phyloP scores from a whole-genome alignment of 2,329 filamentous ascomycete species.

The Alternaria infectoria region DNA sequence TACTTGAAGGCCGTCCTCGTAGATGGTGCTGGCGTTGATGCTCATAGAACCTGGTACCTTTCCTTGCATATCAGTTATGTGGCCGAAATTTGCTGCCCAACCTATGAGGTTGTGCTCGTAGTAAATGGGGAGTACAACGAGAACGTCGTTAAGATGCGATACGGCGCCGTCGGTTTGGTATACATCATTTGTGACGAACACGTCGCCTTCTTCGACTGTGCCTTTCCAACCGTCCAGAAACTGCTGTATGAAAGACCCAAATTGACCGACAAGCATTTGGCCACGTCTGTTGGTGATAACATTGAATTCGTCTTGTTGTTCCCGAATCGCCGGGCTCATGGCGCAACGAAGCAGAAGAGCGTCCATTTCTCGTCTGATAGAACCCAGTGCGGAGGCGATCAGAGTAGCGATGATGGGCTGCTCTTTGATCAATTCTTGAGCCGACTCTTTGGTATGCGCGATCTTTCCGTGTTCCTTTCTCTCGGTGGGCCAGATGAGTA shows the following conservation, averaged over 20 bases:
- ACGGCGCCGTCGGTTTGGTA: constrained; percentile 59
- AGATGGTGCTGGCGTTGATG: constrained; percentile 56
- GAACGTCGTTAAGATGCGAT: constrained; percentile 58
- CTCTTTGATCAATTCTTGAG: constrained; percentile 45
- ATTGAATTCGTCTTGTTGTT: constrained; percentile 61
- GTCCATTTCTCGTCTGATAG: constrained; percentile 59
- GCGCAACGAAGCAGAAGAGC: constrained; percentile 58
- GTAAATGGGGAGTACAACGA: constrained; percentile 58
- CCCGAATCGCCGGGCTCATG: constrained; percentile 59
- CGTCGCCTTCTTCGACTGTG: constrained; percentile 57
- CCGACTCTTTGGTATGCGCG: constrained; percentile 47
- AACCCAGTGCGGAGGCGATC: constrained; percentile 54
- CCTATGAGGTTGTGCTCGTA: constrained; percentile 54
- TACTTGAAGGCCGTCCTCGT: constrained; percentile 59
- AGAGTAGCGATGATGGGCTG: constrained; percentile 54
- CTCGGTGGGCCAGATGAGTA: constrained; percentile 53
- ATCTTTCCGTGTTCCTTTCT: constrained; percentile 33
- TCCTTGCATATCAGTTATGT: constrained; percentile 54
- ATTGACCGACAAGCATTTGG: constrained; percentile 60
- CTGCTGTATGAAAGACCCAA: constrained; percentile 58
- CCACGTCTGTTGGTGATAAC: constrained; percentile 58
- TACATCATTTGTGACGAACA: constrained; percentile 60
- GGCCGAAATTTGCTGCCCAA: constrained; percentile 60
- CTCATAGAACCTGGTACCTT: constrained; percentile 60
- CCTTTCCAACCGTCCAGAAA: constrained; percentile 57